phyloP scores from a whole-genome alignment of 768 basidiomycete species.

The Brasilioporus rufonigricans region DNA sequence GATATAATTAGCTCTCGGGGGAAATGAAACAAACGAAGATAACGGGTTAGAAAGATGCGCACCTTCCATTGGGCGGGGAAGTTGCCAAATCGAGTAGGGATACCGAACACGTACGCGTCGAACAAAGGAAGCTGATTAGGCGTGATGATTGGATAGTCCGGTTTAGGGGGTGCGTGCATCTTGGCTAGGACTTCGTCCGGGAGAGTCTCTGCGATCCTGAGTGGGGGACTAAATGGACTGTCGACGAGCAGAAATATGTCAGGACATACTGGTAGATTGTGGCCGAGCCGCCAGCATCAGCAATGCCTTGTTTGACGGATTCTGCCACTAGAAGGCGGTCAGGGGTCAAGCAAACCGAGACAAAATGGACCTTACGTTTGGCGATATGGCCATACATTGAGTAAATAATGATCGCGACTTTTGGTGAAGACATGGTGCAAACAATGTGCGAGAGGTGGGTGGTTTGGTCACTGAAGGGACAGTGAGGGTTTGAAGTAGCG shows the following conservation, averaged over 20 bases:
- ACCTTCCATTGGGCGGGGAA: too few relatives aligned
- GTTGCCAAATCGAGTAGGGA: too few relatives aligned
- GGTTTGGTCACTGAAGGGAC: too few relatives aligned
- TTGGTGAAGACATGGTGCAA: too few relatives aligned
- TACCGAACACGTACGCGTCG: constrained; percentile 75
- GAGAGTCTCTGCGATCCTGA: constrained; percentile 70
- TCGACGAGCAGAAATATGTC: background rate
- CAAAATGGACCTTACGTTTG: constrained; percentile 45
- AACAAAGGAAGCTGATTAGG: constrained; percentile 52
- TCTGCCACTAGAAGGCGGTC: constrained; percentile 53
- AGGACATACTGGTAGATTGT: too few relatives aligned
- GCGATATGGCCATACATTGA: constrained; percentile 72
- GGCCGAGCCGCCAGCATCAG: constrained; percentile 46
- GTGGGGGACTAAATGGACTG: background rate
- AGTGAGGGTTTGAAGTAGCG: too few relatives aligned
- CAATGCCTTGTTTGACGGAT: constrained; percentile 44
- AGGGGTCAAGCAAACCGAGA: background rate
- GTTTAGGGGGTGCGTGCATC: constrained; percentile 73
- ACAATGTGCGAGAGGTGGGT: too few relatives aligned
- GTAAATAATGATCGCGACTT: constrained; percentile 77
- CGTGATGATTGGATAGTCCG: too few relatives aligned
- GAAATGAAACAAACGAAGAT: background rate
- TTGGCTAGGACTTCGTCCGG: constrained; percentile 67
- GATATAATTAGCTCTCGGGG: constrained; percentile 5
- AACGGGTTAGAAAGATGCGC: too few relatives aligned